Conservation (phyloP, 1,284 basidiomycete species). For the Pholiota adiposa region DNA sequence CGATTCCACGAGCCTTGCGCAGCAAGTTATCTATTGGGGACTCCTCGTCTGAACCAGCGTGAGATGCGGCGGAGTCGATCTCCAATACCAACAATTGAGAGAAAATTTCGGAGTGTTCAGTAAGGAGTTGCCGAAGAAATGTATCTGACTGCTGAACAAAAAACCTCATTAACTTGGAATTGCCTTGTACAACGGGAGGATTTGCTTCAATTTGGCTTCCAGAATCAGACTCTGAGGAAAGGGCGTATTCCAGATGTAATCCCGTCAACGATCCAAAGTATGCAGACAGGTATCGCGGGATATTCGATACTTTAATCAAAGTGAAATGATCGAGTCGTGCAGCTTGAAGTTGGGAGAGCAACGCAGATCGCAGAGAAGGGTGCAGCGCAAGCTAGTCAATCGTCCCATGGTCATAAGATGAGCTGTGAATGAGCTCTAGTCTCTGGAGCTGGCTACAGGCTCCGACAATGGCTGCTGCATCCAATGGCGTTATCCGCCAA, state of each 20-base stretch:
- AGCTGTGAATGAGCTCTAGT: background rate
- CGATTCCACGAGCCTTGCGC: background rate
- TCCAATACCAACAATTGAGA: background rate
- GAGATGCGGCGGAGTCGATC: background rate
- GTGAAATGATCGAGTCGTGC: background rate
- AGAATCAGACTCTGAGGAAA: background rate
- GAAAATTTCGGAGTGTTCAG: background rate
- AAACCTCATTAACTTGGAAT: background rate
- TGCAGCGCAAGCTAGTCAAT: background rate
- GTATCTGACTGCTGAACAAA: background rate
- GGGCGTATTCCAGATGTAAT: background rate
- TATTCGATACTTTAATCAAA: background rate
- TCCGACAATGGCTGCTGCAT: background rate
- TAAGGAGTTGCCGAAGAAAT: background rate
- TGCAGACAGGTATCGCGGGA: background rate
- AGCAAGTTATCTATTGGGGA: background rate
- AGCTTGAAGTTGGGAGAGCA: background rate
- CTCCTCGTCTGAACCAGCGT: background rate
- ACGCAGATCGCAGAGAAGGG: background rate
- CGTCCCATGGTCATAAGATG: background rate
- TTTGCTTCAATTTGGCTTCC: background rate
- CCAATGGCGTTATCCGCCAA: background rate
- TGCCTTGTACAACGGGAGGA: background rate
- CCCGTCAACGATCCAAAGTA: background rate
- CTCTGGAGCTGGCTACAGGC: background rate